Base-by-base conservation (phyloP, 2,329 filamentous ascomycete species). In the Herpotrichia juniperi region DNA sequence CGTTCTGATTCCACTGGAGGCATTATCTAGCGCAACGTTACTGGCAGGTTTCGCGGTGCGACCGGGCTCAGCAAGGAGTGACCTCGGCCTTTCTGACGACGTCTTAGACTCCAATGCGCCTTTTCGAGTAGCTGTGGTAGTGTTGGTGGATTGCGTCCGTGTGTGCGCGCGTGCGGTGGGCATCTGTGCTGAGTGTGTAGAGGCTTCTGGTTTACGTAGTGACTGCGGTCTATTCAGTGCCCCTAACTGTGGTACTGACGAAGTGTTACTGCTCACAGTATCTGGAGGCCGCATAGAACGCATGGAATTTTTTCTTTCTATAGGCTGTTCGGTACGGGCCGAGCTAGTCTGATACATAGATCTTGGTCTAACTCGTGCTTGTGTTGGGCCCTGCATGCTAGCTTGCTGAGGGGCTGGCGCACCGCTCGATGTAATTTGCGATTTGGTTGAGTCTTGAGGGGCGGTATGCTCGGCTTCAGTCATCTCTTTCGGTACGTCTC, bases 341-440 rank as follows among this genome's bases (percentile, higher is more conserved):
- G 53, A 52, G 24, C 50, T 58, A n/a, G 53, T 51, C 44, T 71
- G 68, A 48, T 72, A 71, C 46, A 66, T 53, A 10, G 70, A 70
- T 42, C 61, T 64, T 54, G 67, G 68, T 50, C 69, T 59, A 30
- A 61, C 61, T 16, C 67, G 65, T 24, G 49, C 56, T 46, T 47
- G 35, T 39, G 51, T 21, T 34, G 40, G 8, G 44, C 45, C 21
- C 39, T 55, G 39, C 35, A 50, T 40, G 43, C 30, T 51, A 22
- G 54, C 42, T 24, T 51, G 26, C 19, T 50, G 47, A 14, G 54
- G 26, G 3, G 53, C 17, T 19, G 46, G 37, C 21, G 47, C 22
- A n/a, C 50, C 24, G 4, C 28, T 49, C 16, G 48, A 19, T 12
- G 34, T 21, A 7, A 37, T 48, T 2, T 31, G 31, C 11, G 35